Base-by-base conservation (phyloP, 148 eudicot species). In the Chenopodium album region DNA sequence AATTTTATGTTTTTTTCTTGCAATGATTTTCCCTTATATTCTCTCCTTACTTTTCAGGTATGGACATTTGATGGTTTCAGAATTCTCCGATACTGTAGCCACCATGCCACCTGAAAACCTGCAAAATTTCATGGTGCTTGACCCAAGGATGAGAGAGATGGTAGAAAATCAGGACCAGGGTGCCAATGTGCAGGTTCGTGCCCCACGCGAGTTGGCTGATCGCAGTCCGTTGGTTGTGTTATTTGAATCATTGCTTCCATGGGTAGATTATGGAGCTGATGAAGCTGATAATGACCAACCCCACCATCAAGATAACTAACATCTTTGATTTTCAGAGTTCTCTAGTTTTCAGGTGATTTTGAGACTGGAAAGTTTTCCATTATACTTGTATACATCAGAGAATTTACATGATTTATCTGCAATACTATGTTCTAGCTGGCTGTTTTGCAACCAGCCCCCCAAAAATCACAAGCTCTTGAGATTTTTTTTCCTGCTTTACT, bases 31-130 rank as follows among this genome's bases (percentile, higher is more conserved):
- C n/a, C 1, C 59, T 14, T 29, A 26, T 71, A 19, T 6, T 9
- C 32, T 67, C 32, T 29, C 23, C 71, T 80, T 81, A 70, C 41
- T 67, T 78, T 88, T 86, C 88, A 96, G 99, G 93, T 96, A 92
- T 74, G 75, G 62, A 65, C 95, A 96, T 84, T 84, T 96, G 76
- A 78, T 89, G 85, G 92, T 94, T 59, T 90, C 97, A 17, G 97
- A 94, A 81, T 95, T 96, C 87, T 96, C 99, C 26, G 99, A 96
- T 85, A 78, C 91, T 66, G 89, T 89, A 78, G 89, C 97, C 4
- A 92, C 99, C 22, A 71, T 92, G 90, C 99, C 99, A 1, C 98
- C 98, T 54, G 99, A 96, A 19, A 89, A 90, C 81, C 89, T 94
- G 85, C 99, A 91, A 82, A 89, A 96, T 70, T 92, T 96, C 84